phyloP scores from a whole-genome alignment of 192 early-diverging fungal genomes.

The Coemansia sp. region DNA sequence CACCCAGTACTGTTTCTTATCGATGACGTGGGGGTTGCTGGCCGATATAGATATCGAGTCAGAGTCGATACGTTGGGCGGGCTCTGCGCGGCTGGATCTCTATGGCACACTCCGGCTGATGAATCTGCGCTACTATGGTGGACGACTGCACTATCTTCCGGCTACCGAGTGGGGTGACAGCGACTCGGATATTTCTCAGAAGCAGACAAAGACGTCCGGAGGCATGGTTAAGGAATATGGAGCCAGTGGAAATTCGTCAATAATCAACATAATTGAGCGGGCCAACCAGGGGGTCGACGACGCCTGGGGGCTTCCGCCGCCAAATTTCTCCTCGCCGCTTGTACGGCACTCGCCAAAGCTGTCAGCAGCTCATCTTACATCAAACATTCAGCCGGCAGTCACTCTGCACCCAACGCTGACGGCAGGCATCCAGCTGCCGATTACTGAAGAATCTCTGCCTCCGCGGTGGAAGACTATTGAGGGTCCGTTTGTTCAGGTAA shows the following conservation, averaged over 20 bases:
- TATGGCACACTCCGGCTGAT: constrained; percentile 56
- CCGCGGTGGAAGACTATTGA: constrained; percentile 55
- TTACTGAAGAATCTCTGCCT: constrained; percentile 30
- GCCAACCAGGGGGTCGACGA: constrained; percentile 42
- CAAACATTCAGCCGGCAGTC: constrained; percentile 39
- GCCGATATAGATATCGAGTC: constrained; percentile 63
- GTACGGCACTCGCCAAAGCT: constrained; percentile 40
- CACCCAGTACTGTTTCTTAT: constrained; percentile 54
- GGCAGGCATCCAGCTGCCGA: constrained; percentile 39
- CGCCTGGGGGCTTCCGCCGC: constrained; percentile 44
- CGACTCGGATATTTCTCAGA: neutral
- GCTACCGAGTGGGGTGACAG: constrained; percentile 11
- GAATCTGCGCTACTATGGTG: constrained; percentile 59
- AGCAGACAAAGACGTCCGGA: neutral
- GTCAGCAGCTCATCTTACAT: constrained; percentile 7
- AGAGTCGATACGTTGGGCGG: constrained; percentile 56
- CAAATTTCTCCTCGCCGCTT: constrained; percentile 46
- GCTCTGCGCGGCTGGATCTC: constrained; percentile 42
- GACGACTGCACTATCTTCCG: constrained; percentile 58
- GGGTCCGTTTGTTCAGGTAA: constrained; percentile 54
- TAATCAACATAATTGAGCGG: constrained; percentile 23
- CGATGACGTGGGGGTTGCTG: constrained; percentile 58
- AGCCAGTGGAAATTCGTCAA: constrained; percentile 15
- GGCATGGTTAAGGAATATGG: constrained; percentile 1
- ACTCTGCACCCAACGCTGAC: constrained; percentile 46